Percentiles rank a stretch among this genome's conserved stretches.
Evolutionary conservation across 768 basidiomycete species (phyloP).

Genomic region (Kwoniella heveanensis): DNA sequence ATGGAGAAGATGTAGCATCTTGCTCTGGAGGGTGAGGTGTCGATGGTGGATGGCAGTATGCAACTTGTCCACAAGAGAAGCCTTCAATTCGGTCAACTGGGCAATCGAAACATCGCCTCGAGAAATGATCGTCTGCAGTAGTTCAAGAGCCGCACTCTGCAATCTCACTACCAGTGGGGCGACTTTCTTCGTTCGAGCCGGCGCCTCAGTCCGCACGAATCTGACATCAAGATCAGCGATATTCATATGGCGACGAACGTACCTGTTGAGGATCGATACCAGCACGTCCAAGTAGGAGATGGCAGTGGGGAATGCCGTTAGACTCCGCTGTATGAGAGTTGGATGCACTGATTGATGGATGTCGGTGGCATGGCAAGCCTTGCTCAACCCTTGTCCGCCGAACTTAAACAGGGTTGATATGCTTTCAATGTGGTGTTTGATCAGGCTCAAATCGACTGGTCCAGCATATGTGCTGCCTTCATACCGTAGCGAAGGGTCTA

Average conservation of each 20-base stretch:
- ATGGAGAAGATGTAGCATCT: constrained; percentile 86
- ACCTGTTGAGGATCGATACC: constrained; percentile 74
- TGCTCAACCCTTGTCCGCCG: constrained; percentile 84
- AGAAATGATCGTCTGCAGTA: constrained; percentile 77
- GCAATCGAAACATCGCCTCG: constrained; percentile 74
- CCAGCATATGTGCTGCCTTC: constrained; percentile 64
- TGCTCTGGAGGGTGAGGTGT: constrained; percentile 85
- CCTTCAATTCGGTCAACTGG: constrained; percentile 68
- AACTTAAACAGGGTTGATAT: constrained; percentile 77
- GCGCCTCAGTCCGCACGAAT: constrained; percentile 14
- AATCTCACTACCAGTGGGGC: constrained; percentile 52
- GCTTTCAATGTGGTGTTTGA: constrained; percentile 73
- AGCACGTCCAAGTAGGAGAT: constrained; percentile 71
- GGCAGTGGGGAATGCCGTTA: constrained; percentile 44
- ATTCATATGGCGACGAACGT: not conserved
- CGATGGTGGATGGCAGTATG: constrained; percentile 70
- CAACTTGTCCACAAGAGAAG: constrained; percentile 71
- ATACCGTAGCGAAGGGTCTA: constrained; percentile 14
- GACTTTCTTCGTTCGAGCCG: not conserved
- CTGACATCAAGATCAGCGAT: constrained; percentile 7
- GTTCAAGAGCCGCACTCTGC: constrained; percentile 75
- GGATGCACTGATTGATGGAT: constrained; percentile 69
- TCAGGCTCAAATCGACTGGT: constrained; percentile 74
- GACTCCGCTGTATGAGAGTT: constrained; percentile 66
- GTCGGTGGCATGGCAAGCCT: constrained; percentile 67